Conservation (phyloP, 1,284 basidiomycete genomes). For the Mycena sp. region DNA sequence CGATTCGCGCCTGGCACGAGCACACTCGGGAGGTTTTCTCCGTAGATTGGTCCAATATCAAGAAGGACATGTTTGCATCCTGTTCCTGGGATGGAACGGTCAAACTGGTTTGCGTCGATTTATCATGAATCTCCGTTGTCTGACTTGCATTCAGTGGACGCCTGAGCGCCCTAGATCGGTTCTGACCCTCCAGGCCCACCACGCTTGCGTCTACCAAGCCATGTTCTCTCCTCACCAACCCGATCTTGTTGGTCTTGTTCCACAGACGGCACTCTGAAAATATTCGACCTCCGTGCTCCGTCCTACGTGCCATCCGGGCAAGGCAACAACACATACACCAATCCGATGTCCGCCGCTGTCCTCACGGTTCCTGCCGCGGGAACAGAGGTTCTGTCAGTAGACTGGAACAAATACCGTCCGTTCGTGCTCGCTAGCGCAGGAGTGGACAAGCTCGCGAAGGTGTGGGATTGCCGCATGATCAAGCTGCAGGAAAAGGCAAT, state of each 20-base stretch:
- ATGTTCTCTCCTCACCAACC: constrained; percentile 93
- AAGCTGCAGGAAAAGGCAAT: constrained; percentile 53
- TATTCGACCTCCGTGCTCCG: constrained; percentile 81
- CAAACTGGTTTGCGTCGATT: constrained; percentile 73
- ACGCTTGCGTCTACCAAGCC: constrained; percentile 88
- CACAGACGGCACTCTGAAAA: constrained; percentile 82
- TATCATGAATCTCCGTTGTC: constrained; percentile 22
- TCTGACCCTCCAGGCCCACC: constrained; percentile 83
- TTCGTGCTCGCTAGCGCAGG: constrained; percentile 82
- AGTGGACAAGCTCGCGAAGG: constrained; percentile 82
- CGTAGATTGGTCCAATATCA: constrained; percentile 97
- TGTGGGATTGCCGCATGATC: constrained; percentile 90
- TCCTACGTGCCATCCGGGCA: constrained; percentile 53
- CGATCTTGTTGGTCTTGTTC: constrained; percentile 85
- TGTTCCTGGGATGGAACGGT: constrained; percentile 94
- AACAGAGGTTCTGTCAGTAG: constrained; percentile 80
- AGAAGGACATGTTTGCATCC: constrained; percentile 90
- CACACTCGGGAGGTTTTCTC: constrained; percentile 93
- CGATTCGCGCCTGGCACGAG: constrained; percentile 93
- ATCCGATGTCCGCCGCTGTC: constrained; percentile 69
- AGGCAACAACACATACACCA: constrained; percentile 62
- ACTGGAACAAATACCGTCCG: constrained; percentile 94
- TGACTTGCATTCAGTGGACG: constrained; percentile 73
- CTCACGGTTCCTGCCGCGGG: constrained; percentile 77
- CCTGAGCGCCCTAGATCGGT: constrained; percentile 84